These are phyloP conservation scores for Monosporozyma servazzii DNA, from an alignment of 805 yeast genomes.

Conservation along the genomic window DNA sequence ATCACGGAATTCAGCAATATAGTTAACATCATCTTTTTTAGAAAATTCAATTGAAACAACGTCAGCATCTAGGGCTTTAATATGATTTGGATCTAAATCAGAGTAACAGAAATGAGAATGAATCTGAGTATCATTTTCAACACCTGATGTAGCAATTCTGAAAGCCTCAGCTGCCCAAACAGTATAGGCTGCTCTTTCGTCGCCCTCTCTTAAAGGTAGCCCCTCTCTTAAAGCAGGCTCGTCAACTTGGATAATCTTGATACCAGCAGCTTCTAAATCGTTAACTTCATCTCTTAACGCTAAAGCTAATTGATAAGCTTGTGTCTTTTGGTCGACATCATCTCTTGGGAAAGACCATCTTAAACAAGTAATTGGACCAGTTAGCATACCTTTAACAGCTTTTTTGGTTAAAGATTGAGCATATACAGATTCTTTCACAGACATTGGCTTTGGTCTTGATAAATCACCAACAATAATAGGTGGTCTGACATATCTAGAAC, in stretches of 20 bases:
- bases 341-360: constrained; percentile 99
- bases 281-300: constrained; percentile 98
- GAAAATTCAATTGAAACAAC: constrained; percentile 99
- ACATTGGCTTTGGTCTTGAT: constrained; percentile 96
- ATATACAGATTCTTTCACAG: constrained; percentile 97
- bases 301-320: constrained; percentile 92
- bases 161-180: constrained; percentile 99
- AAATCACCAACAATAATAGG: constrained; percentile 99
- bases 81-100: constrained; percentile 98
- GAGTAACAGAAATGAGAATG: constrained; percentile 99
- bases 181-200: constrained; percentile 92
- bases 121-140: constrained; percentile 87
- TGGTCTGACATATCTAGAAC: constrained; percentile 99
- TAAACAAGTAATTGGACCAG: constrained; percentile 98
- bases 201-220: constrained; percentile 97
- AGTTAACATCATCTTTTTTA: constrained; percentile 98
- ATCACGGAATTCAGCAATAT: constrained; percentile 93
- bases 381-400: constrained; percentile 99
- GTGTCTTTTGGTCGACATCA: constrained; percentile 85
- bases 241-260: constrained; percentile 95
- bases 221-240: constrained; percentile 99
- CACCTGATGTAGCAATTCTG: constrained; percentile 99
- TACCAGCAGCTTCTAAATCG: constrained; percentile 98
- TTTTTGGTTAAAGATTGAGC: constrained; percentile 93
- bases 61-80: constrained; percentile 99